Base-by-base conservation (phyloP, 1,284 basidiomycete species). In the Ceratobasidium sp. region DNA sequence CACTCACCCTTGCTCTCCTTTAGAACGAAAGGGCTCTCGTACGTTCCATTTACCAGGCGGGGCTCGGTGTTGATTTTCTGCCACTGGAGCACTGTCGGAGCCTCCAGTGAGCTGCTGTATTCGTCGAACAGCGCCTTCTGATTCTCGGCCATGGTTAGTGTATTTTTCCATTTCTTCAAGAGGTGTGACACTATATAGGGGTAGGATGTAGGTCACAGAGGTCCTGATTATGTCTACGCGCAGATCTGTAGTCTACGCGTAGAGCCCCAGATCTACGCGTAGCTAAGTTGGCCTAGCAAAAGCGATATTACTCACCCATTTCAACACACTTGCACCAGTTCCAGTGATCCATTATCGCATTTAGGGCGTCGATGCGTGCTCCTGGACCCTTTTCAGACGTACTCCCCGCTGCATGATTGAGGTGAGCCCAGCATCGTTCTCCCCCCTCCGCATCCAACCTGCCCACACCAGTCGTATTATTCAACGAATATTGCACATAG, bases 341-440 rank as follows among this genome's bases (percentile, higher is more conserved):
- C 63, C 63, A 65, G 11, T 65, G 29, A n/a, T 65, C 45, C 45
- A 65, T 65, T 22, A 24, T 17, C 19, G 3, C 19, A 33, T 65
- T 65, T 1, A 65, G 11, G 19, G 41, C 47, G n/a, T 65, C 47
- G 2, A 65, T 50, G 1, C 47, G 31, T 19, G 44, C 44, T 3
- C 63, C 63, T 2, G 63, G 63, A 15, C 63, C 63, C 33, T 65
- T 50, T 22, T 65, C 63, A 31, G 63, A 65, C 6, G 63, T 29
- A n/a, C 47, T 65, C 3, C 48, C 45, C 6, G 63, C 6, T 1
- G 63, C 47, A 8, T 27, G 63, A 51, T 65, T 65, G n/a, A 65
- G 63, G 48, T 65, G 45, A 1, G 63, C 63, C 63, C 63, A 65
- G 3, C 22, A 44, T 3, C 63, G 48, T 17, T 65, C 24, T 9